A percentile compares a stretch with the other conserved stretches of the same genome.
Conservation (phyloP, 1,284 basidiomycete genomes). For the Ceratobasidium sp. region DNA sequence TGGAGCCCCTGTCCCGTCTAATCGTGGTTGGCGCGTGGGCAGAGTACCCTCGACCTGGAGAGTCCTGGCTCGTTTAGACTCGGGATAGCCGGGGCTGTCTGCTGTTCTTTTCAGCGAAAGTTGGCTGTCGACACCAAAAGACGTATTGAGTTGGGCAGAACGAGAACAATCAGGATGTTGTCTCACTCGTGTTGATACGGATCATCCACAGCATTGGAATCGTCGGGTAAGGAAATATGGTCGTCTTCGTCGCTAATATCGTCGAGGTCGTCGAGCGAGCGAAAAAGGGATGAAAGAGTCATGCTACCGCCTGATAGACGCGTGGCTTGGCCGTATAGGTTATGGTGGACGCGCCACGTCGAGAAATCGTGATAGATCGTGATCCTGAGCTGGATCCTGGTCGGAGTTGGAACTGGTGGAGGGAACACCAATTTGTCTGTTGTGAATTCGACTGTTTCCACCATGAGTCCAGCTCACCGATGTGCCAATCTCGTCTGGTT, state of each 20-base stretch:
- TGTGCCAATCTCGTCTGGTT: slow-evolving; percentile 30
- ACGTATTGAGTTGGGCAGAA: slow-evolving; percentile 2
- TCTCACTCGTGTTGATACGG: slow-evolving; percentile 24
- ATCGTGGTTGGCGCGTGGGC: slow-evolving; percentile 38
- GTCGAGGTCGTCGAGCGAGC: slow-evolving; percentile 31
- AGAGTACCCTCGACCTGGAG: neutral
- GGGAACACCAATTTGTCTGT: slow-evolving; percentile 35
- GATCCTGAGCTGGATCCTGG: slow-evolving; percentile 38
- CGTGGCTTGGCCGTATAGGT: slow-evolving; percentile 25
- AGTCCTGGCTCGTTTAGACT: slow-evolving; percentile 29
- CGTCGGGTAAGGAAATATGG: neutral
- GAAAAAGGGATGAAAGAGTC: slow-evolving; percentile 36
- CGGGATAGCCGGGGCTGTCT: neutral
- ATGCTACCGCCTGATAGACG: slow-evolving; percentile 14
- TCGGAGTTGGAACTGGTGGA: slow-evolving; percentile 38
- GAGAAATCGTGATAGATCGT: slow-evolving; percentile 38
- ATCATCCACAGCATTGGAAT: neutral
- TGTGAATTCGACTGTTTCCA: slow-evolving; percentile 36
- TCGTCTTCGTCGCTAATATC: slow-evolving; percentile 8
- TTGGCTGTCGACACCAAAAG: neutral
- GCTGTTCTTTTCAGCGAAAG: slow-evolving; percentile 30
- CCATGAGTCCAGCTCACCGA: slow-evolving; percentile 37
- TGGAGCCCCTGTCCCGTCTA: slow-evolving; percentile 38
- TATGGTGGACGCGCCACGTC: slow-evolving; percentile 38
- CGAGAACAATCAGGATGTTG: slow-evolving; percentile 4